phyloP scores from a whole-genome alignment of 148 eudicot species.

The Rhododendron mucronatum region DNA sequence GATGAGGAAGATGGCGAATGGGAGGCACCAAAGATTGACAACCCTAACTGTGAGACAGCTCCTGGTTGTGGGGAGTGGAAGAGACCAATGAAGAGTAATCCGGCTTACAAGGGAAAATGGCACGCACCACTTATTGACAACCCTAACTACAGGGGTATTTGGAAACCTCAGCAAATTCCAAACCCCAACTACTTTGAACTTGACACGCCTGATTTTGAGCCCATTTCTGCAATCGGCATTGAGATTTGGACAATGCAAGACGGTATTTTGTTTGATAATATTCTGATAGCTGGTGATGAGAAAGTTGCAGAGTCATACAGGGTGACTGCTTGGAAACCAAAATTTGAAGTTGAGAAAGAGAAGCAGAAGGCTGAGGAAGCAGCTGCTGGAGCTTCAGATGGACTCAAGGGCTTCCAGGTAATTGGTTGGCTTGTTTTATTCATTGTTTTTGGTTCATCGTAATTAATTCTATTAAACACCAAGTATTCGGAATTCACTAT shows the following conservation, averaged over 20 bases:
- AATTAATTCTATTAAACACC: not conserved
- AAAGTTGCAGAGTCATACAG: constrained; percentile 66
- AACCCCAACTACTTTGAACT: constrained; percentile 85
- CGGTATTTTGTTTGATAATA: constrained; percentile 84
- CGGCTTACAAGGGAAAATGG: constrained; percentile 97
- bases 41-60: constrained; percentile 77
- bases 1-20: constrained; percentile 98
- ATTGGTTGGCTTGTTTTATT: not conserved
- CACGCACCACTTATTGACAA: constrained; percentile 74
- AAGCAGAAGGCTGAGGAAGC: constrained; percentile 84
- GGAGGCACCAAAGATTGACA: constrained; percentile 93
- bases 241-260: constrained; percentile 98
- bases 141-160: constrained; percentile 87
- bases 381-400: constrained; percentile 40
- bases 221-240: constrained; percentile 91
- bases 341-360: constrained; percentile 75
- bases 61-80: constrained; percentile 99
- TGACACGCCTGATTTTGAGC: constrained; percentile 76
- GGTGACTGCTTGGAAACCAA: constrained; percentile 72
- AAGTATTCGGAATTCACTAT: not conserved
- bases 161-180: constrained; percentile 83
- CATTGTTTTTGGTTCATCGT: not conserved
- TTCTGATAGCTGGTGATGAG: constrained; percentile 73
- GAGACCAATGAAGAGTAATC: constrained; percentile 76
- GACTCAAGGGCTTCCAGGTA: constrained; percentile 74